Base-by-base conservation (phyloP, 139 green algal species). In the Chlorella sp. region DNA sequence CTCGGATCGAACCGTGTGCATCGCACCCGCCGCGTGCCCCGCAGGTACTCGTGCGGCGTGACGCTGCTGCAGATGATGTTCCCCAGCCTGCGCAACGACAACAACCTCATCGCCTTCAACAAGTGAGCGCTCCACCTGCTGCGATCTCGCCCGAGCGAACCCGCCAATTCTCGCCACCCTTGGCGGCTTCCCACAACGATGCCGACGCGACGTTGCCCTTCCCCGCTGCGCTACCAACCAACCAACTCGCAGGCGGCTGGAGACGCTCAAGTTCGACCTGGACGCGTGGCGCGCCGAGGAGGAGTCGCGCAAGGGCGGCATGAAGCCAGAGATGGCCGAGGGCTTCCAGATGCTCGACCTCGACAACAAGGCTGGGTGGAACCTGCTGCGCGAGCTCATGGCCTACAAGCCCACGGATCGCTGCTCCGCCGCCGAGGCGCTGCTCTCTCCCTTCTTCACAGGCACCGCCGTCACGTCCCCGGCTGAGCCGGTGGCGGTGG, bases 31-130 rank as follows among this genome's bases (percentile, higher is more conserved):
- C n/a, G n/a, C 42, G 10, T 10, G 42, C 42, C 59, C 59, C 50
- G 32, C 64, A 70, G 64, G 64, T 97, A 90, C 85, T 86, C 74
- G 10, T 85, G 69, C 35, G 91, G 91, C 36, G 72, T 96, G 4
- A 85, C 86, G 20, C 72, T 95, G 73, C 65, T 96, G 69, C 87
- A 92, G 79, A 80, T 95, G 78, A 79, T 80, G n/a, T 93, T 97
- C 68, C 75, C 84, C 0, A 64, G 73, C 31, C 83, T 97, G 74
- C 77, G 92, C 24, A 86, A 51, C 34, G 92, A 95, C 81, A 92
- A 92, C 72, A 91, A 90, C 67, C 74, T 97, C 35, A 85, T 93
- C 26, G 76, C 29, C 1, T 76, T 76, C 71, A 76, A 76, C 71
- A 77, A 66, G 62, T 71, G 60, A 72, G 63, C n/a, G n/a, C n/a